phyloP scores from a whole-genome alignment of 176 grass and related monocot species.

The Juncus effusus region DNA sequence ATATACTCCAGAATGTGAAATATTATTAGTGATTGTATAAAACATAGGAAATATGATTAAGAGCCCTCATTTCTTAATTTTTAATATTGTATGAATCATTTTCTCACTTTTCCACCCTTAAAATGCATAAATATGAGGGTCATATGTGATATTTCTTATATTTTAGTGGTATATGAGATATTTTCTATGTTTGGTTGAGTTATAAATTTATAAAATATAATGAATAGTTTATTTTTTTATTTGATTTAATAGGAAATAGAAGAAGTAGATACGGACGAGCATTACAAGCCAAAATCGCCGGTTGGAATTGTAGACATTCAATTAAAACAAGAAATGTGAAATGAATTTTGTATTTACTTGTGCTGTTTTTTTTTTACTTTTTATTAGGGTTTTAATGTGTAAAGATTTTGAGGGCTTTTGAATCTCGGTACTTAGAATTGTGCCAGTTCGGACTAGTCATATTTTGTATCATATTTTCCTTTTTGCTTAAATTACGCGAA shows the following conservation, averaged over 20 bases:
- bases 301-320: slow-evolving; percentile 63
- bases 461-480: not conserved
- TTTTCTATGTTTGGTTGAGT: too few relatives aligned
- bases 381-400: slow-evolving; percentile 12
- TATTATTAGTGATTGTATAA: too few relatives aligned
- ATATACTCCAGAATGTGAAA: too few relatives aligned
- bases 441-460: not conserved
- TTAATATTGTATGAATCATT: too few relatives aligned
- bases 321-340: slow-evolving; percentile 69
- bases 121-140: too few relatives aligned
- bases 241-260: slow-evolving; percentile 65
- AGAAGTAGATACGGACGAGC: slow-evolving; percentile 93
- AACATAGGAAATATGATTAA: too few relatives aligned
- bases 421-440: slow-evolving; percentile 6
- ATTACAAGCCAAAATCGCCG: slow-evolving; percentile 76
- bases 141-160: too few relatives aligned
- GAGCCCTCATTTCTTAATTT: too few relatives aligned
- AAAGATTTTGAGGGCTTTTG: slow-evolving; percentile 7
- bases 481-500: slow-evolving; percentile 1
- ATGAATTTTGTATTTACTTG: slow-evolving; percentile 2
- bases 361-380: not conserved
- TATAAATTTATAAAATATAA: too few relatives aligned
- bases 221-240: slow-evolving; percentile 1
- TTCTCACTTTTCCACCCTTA: too few relatives aligned
- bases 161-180: too few relatives aligned